Conservation (phyloP, 2,329 filamentous ascomycete species). For the Exophiala oligosperma region DNA sequence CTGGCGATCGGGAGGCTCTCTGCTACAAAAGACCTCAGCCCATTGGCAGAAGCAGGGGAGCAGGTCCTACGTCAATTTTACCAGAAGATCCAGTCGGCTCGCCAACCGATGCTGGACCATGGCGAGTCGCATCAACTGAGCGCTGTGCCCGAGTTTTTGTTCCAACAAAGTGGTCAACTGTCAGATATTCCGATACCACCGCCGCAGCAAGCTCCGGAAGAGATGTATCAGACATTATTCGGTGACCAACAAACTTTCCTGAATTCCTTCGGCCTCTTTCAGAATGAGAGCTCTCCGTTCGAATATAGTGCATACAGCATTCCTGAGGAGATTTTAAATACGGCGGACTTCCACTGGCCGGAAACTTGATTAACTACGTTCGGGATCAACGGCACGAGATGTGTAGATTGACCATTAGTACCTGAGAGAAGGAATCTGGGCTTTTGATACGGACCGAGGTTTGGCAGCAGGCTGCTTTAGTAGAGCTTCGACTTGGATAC, state of each 20-base stretch:
- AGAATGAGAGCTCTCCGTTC: no score
- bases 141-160: not conserved
- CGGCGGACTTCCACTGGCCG: no score
- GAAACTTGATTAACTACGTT: no score
- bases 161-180: not conserved
- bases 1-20: not conserved
- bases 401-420: no score
- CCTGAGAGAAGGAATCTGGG: no score
- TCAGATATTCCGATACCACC: not conserved
- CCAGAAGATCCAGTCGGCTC: constrained; percentile 1
- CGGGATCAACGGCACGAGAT: no score
- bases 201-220: not conserved
- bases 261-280: not conserved
- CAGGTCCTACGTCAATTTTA: constrained; percentile 3
- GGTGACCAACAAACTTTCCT: not conserved
- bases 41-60: constrained; percentile 1
- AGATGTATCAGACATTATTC: not conserved
- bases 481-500: no score
- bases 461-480: no score
- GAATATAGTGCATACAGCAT: no score
- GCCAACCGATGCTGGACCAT: not conserved
- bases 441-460: no score
- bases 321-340: no score
- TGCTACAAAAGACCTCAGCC: not conserved
- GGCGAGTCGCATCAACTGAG: not conserved